phyloP scores from a whole-genome alignment of 352 stramenopile genomes.

The Globisporangium spinosum region DNA sequence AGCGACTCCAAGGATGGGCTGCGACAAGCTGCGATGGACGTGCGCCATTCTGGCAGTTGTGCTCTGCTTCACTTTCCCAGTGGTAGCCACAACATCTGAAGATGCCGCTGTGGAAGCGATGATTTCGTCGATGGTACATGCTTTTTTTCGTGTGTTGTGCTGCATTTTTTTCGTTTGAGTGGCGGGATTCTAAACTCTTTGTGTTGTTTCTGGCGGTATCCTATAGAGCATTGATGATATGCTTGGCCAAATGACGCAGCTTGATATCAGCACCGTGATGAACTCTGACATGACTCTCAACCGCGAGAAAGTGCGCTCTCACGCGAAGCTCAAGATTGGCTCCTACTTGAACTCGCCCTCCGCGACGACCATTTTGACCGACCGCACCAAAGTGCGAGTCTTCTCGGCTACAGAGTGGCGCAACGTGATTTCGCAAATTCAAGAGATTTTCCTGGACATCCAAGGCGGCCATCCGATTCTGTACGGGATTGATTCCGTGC shows the following conservation, averaged over 20 bases:
- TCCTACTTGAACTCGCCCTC: slow-evolving; percentile 87
- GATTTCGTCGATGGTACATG: slow-evolving; percentile 14
- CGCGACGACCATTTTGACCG: slow-evolving; percentile 28
- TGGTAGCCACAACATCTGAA: not conserved
- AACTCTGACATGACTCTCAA: slow-evolving; percentile 62
- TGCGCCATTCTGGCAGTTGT: not conserved
- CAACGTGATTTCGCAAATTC: slow-evolving; percentile 62
- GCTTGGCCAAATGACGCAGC: slow-evolving; percentile 90
- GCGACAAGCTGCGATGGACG: slow-evolving; percentile 2
- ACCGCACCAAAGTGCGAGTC: slow-evolving; percentile 18
- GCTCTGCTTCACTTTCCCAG: not conserved
- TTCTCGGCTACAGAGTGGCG: slow-evolving; percentile 76
- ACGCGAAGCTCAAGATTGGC: slow-evolving; percentile 79
- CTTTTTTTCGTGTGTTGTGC: not conserved
- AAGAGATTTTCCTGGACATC: slow-evolving; percentile 66
- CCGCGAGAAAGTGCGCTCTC: slow-evolving; percentile 49
- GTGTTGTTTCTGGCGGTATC: not conserved
- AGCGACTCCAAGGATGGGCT: slow-evolving; percentile 5
- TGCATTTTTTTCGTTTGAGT: not conserved
- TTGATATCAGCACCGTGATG: slow-evolving; percentile 84
- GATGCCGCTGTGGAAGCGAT: slow-evolving; percentile 10
- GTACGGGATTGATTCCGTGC: slow-evolving; percentile 90
- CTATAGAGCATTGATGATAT: slow-evolving; percentile 35
- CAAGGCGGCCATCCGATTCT: slow-evolving; percentile 64
- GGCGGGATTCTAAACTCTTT: not conserved